A percentile compares a stretch with the other conserved stretches of the same genome.
Evolutionary conservation across 179 eudicot genomes (phyloP).

Genomic region (Spinacia oleracea): DNA sequence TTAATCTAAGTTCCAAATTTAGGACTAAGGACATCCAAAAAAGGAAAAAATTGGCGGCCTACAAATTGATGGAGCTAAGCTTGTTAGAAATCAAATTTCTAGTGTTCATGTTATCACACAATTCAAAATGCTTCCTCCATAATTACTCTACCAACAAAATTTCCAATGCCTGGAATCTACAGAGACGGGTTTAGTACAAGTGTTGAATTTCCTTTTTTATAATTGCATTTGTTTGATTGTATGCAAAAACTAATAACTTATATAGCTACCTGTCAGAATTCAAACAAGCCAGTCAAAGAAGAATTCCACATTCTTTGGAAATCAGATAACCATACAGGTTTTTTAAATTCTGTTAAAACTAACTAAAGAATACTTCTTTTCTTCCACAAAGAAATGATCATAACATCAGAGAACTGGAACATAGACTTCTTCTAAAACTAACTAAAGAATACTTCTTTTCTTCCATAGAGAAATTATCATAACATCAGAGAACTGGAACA

Average conservation of each 20-base stretch:
- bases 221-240: background rate
- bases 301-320: background rate
- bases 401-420: background rate
- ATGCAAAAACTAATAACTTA: background rate
- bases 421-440: background rate
- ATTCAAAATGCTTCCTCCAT: background rate
- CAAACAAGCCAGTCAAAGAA: background rate
- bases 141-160: background rate
- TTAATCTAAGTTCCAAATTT: background rate
- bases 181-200: background rate
- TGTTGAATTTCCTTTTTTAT: background rate
- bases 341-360: background rate
- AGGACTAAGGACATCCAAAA: background rate
- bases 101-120: background rate
- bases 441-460: background rate
- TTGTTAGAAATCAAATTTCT: background rate
- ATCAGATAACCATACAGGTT: background rate
- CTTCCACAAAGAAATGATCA: background rate
- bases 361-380: background rate
- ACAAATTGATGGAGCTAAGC: background rate
- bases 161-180: background rate
- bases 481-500: background rate
- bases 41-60: background rate
- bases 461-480: background rate
- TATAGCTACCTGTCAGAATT: background rate